These are phyloP conservation scores for Globisporangium canariense DNA, from an alignment of 352 stramenopile genomes.

Conservation along the genomic window DNA sequence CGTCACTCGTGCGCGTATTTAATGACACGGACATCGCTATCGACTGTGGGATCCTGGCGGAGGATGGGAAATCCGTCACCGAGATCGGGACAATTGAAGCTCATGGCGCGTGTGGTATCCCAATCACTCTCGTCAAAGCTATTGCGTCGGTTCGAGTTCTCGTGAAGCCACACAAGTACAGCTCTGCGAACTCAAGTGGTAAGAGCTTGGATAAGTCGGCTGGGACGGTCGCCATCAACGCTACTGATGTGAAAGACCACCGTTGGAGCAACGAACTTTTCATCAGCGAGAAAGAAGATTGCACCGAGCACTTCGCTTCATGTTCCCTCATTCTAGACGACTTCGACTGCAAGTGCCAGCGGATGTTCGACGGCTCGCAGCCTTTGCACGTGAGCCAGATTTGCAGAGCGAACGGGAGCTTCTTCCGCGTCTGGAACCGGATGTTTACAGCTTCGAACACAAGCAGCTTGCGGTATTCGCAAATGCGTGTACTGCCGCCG, in stretches of 20 bases:
- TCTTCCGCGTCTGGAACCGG: constrained; percentile 60
- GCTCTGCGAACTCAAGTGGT: neutral
- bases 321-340: constrained; percentile 70
- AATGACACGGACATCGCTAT: constrained; percentile 65
- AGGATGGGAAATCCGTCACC: constrained; percentile 55
- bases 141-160: constrained; percentile 59
- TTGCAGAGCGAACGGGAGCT: constrained; percentile 66
- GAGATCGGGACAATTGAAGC: constrained; percentile 63
- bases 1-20: constrained; percentile 71
- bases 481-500: constrained; percentile 60
- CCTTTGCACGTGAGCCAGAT: constrained; percentile 69
- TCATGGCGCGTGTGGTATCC: constrained; percentile 56
- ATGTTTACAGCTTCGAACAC: constrained; percentile 67
- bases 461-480: constrained; percentile 61
- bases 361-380: constrained; percentile 74
- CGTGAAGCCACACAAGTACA: constrained; percentile 43
- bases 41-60: constrained; percentile 52
- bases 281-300: constrained; percentile 64
- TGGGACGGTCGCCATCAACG: neutral
- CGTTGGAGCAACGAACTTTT: constrained; percentile 84
- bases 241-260: constrained; percentile 34
- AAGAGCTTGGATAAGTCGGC: neutral
- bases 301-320: constrained; percentile 50
- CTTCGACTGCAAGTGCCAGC: constrained; percentile 72
- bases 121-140: constrained; percentile 56